These are phyloP conservation scores for Lactifluus echinatus DNA, from an alignment of 768 basidiomycete genomes.

Conservation along the genomic window DNA sequence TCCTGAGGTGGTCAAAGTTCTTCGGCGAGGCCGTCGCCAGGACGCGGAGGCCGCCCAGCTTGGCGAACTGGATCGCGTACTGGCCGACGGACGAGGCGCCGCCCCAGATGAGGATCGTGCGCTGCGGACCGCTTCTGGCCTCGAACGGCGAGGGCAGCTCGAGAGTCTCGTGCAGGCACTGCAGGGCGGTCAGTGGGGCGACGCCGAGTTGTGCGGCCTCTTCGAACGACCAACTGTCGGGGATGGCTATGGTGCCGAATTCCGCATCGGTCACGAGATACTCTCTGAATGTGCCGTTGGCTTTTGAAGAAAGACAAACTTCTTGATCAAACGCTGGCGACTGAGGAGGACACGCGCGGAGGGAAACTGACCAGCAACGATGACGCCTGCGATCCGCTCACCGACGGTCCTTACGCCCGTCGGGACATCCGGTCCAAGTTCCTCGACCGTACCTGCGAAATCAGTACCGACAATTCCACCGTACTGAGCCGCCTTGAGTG, in stretches of 20 bases:
- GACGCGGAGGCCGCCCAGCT: conserved; percentile 27
- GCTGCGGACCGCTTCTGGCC: neutral
- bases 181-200: conserved; percentile 14
- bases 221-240: conserved; percentile 16
- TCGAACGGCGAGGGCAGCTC: conserved; percentile 11
- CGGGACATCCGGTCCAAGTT: conserved; percentile 15
- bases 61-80: conserved; percentile 29
- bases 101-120: conserved; percentile 14
- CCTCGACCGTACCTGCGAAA: conserved; percentile 17
- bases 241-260: conserved; percentile 2
- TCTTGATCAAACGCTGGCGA: neutral
- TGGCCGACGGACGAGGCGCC: conserved; percentile 30
- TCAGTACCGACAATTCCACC: conserved; percentile 15
- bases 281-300: conserved; percentile 11
- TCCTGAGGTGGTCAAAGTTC: conserved; percentile 29
- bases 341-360: neutral
- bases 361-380: neutral
- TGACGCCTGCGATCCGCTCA: conserved; percentile 15
- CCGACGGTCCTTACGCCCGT: conserved; percentile 13
- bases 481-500: neutral
- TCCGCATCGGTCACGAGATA: conserved; percentile 13
- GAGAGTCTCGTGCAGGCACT: conserved; percentile 12
- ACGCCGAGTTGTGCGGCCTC: conserved; percentile 18
- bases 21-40: conserved; percentile 30
- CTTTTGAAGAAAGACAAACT: neutral